Conservation (phyloP, 164 flowering plant species). For the Pachysandra terminalis region DNA sequence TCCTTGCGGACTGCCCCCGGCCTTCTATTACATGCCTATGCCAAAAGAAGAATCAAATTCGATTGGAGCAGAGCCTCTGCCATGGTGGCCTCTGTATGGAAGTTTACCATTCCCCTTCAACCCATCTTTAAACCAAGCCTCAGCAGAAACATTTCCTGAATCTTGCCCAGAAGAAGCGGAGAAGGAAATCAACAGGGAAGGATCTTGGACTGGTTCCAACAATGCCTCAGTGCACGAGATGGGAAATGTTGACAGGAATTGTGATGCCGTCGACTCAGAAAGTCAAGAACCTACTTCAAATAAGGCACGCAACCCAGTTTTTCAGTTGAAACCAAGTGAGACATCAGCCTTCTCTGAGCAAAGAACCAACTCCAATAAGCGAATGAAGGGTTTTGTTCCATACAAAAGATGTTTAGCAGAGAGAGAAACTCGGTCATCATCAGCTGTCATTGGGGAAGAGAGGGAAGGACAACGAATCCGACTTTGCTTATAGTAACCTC, state of each 20-base stretch:
- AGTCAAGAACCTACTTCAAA: slow-evolving; percentile 7
- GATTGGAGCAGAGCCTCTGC: slow-evolving; percentile 14
- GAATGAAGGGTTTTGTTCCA: slow-evolving; percentile 58
- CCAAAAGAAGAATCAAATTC: slow-evolving; percentile 15
- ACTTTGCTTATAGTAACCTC: slow-evolving; percentile 31
- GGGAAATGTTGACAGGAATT: slow-evolving; percentile 19
- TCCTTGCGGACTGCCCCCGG: slow-evolving; percentile 16
- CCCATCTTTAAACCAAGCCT: slow-evolving; percentile 18
- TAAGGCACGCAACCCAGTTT: slow-evolving; percentile 2
- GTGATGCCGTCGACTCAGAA: slow-evolving; percentile 25
- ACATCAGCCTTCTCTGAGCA: slow-evolving; percentile 25
- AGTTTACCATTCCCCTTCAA: slow-evolving; percentile 21
- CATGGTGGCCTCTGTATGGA: slow-evolving; percentile 38
- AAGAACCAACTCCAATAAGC: slow-evolving; percentile 10
- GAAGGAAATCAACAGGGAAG: slow-evolving; percentile 29
- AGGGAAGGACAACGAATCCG: slow-evolving; percentile 36
- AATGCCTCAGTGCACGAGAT: slow-evolving; percentile 21
- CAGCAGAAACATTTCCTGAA: slow-evolving; percentile 9
- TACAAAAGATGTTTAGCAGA: slow-evolving; percentile 57
- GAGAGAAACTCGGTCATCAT: slow-evolving; percentile 26
- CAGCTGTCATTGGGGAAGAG: slow-evolving; percentile 22
- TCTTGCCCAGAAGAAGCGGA: slow-evolving; percentile 6
- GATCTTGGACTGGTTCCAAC: slow-evolving; percentile 38
- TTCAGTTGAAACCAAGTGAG: slow-evolving; percentile 21
- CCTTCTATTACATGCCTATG: slow-evolving; percentile 22